Evolutionary conservation across 495 filamentous ascomycete genomes (phyloP), one percentile per base, ranked within the genome.

Genomic region (Alectoria sarmentosa): DNA sequence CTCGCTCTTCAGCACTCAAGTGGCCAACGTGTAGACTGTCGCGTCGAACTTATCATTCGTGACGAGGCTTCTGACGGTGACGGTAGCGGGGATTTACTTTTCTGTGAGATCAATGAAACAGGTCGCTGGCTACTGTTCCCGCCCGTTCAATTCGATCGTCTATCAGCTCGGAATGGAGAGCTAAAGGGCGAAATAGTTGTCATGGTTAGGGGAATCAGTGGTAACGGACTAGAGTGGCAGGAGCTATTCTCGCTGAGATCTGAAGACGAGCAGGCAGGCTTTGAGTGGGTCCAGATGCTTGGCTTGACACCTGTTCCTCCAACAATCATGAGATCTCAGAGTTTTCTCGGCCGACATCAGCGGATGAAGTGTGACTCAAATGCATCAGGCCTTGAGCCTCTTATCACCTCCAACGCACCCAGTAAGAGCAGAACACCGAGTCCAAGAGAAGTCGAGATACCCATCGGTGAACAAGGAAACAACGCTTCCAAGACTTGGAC

Each of bases 91-190:
- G 94, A 99, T 73, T 74, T 99, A 56, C 82, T 99, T 23, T 86
- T 99, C 62, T 93, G 91, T 66, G 92, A 98, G 72, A 83, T 96
- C 59, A 90, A 91, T 55, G 81, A 81, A 65, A 80, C 81, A 19
- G 81, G 86, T 32, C 81, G 85, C n/a, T 97, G 91, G 89, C 78
- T 99, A 34, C 83, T 99, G 0, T 96, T 98, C 73, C 90, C 93
- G 19, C 92, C 95, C 3, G 79, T 96, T 49, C 79, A 86, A 37
- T 77, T 81, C 36, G 75, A 79, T 49, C 82, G 79, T 63, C 80
- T 95, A 46, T 97, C 94, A 26, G 91, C 93, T 34, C 86, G 94
- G 15, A 83, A 78, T 62, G 91, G 92, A 26, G 89, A 93, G 55
- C 70, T 75, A 38, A 80, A 81, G 42, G 80, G 82, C 4, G 86